Conservation (phyloP, 306 rosid genomes). For the Chamaecrista fasciculata region DNA sequence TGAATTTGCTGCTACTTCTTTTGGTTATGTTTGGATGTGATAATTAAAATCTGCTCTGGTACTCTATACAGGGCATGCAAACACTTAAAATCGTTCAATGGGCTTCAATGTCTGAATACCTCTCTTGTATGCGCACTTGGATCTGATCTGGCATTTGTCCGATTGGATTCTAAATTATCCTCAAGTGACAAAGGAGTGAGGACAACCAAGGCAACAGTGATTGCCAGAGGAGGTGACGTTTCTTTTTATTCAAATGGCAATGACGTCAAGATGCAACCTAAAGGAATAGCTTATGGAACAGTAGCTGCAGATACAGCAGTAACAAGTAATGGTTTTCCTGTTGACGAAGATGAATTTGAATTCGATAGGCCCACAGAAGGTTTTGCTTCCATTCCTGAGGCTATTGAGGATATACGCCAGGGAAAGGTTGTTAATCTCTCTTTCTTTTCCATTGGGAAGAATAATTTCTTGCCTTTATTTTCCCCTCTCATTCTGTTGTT, state of each 20-base stretch:
- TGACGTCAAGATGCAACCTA: constrained; percentile 43
- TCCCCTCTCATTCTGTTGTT: not conserved
- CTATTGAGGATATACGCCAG: constrained; percentile 79
- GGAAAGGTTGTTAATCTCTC: constrained; percentile 61
- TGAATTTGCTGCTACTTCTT: not conserved
- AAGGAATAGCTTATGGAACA: constrained; percentile 38
- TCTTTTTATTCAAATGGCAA: constrained; percentile 46
- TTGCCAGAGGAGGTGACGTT: constrained; percentile 52
- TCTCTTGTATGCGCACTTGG: constrained; percentile 22
- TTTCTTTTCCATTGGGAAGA: not conserved
- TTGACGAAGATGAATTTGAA: constrained; percentile 49
- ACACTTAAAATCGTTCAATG: constrained; percentile 44
- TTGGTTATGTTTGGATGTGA: constrained; percentile 17
- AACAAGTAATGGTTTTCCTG: constrained; percentile 40
- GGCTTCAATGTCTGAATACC: constrained; percentile 28
- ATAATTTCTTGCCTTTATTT: not conserved
- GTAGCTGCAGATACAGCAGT: constrained; percentile 33
- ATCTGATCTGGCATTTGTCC: constrained; percentile 37
- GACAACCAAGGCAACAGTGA: constrained; percentile 48
- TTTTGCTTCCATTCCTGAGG: constrained; percentile 77
- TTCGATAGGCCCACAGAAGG: constrained; percentile 67
- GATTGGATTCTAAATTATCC: constrained; percentile 38
- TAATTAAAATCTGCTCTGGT: not conserved
- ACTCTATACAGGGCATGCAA: constrained; percentile 45
- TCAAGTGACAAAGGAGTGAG: constrained; percentile 32